phyloP scores from a whole-genome alignment of 176 grass and related monocot genomes.

The Thalia dealbata region DNA sequence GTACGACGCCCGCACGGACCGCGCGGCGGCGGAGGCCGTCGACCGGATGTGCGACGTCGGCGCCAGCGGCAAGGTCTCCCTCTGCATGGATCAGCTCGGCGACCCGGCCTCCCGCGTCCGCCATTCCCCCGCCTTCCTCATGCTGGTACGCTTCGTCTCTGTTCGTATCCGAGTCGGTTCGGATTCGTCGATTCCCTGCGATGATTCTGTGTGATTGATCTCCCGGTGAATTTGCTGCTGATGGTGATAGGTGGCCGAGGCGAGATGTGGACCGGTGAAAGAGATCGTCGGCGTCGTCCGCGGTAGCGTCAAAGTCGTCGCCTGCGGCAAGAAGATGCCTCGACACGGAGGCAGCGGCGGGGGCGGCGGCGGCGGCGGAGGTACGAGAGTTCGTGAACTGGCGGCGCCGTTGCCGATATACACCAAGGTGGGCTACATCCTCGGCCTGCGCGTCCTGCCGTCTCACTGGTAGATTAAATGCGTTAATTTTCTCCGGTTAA shows the following conservation, averaged over 20 bases:
- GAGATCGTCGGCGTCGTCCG: constrained; percentile 67
- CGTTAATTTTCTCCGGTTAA: not conserved
- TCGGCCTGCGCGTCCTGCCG: constrained; percentile 58
- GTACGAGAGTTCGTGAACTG: not conserved
- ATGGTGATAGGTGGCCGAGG: constrained; percentile 66
- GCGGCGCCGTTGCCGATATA: constrained; percentile 4
- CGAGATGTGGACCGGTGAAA: constrained; percentile 22
- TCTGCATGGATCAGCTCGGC: constrained; percentile 76
- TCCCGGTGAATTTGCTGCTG: not conserved
- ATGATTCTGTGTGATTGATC: constrained; percentile 8
- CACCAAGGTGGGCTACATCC: constrained; percentile 55
- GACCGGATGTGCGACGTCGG: constrained; percentile 68
- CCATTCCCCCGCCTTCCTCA: constrained; percentile 52
- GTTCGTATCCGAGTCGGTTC: no score
- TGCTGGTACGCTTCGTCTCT: constrained; percentile 38
- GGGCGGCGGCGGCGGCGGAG: no score
- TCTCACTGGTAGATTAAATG: constrained; percentile 31
- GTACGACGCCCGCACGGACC: constrained; percentile 51
- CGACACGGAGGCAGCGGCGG: not conserved
- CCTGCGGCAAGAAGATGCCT: constrained; percentile 36
- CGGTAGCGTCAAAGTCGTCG: constrained; percentile 66
- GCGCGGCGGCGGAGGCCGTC: constrained; percentile 36
- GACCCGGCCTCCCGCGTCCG: constrained; percentile 68
- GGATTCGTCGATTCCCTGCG: not conserved
- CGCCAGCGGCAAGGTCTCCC: constrained; percentile 39